phyloP scores from a whole-genome alignment of 225 moss, liverwort and hornwort species.

The Physcomitrellopsis africana region DNA sequence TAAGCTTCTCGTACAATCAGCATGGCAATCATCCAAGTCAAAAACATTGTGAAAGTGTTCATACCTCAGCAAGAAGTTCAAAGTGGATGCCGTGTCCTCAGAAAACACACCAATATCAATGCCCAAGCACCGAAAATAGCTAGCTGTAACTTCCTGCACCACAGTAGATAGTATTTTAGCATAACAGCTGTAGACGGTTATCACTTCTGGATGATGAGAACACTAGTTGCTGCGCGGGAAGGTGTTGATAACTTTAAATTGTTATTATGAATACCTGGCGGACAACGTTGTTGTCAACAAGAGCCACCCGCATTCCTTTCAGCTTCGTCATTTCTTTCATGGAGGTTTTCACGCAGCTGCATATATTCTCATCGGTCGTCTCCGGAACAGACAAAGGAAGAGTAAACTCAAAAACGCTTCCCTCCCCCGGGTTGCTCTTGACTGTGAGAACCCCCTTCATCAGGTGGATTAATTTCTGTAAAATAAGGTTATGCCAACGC shows the following conservation, averaged over 20 bases:
- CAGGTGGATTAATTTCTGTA: conserved; percentile 72
- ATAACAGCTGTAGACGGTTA: not conserved
- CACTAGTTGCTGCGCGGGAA: not conserved
- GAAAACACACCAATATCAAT: conserved; percentile 26
- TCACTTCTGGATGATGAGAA: no score
- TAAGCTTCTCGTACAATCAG: not conserved
- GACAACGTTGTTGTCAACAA: conserved; percentile 66
- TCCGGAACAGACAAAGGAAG: conserved; percentile 43
- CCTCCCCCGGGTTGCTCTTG: conserved; percentile 59
- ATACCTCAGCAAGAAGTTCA: conserved; percentile 40
- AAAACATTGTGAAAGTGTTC: not conserved
- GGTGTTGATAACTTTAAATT: not conserved
- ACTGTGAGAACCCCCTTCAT: conserved; percentile 67
- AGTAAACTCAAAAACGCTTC: conserved; percentile 74
- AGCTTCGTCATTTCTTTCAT: conserved; percentile 43
- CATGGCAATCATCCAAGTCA: no score
- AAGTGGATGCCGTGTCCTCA: conserved; percentile 46
- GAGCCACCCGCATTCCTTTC: conserved; percentile 55
- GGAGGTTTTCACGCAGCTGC: not conserved
- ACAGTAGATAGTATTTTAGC: not conserved
- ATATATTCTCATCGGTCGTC: not conserved
- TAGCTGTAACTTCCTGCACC: conserved; percentile 70
- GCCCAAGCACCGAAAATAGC: conserved; percentile 59
- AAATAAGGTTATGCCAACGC: not conserved
- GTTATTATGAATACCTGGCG: conserved; percentile 50